Conservation (phyloP, 768 basidiomycete genomes). For the Tephrocybe sp. region DNA sequence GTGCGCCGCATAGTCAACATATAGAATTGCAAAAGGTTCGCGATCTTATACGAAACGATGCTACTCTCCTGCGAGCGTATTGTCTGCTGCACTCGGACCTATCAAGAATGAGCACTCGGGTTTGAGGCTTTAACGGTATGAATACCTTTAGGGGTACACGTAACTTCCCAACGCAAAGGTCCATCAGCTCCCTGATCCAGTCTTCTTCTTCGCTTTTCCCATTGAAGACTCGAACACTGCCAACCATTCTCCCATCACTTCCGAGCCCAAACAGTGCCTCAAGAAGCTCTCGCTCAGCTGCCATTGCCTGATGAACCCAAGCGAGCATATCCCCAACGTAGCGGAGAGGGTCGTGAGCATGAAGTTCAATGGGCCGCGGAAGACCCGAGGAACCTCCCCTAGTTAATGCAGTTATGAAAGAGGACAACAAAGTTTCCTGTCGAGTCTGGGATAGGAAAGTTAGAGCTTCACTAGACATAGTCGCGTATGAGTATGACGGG, state of each 20-base stretch:
- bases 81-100: conserved; percentile 93
- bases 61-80: conserved; percentile 92
- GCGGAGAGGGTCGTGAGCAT: conserved; percentile 95
- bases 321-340: conserved; percentile 99
- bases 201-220: conserved; percentile 66
- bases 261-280: conserved; percentile 81
- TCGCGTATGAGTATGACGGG: background rate
- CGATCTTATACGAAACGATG: conserved; percentile 89
- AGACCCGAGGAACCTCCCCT: conserved; percentile 83
- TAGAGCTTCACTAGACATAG: conserved; percentile 61
- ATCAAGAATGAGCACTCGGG: background rate
- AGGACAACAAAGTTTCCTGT: conserved; percentile 73
- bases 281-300: conserved; percentile 92
- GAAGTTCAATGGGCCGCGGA: conserved; percentile 93
- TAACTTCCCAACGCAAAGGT: conserved; percentile 78
- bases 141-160: conserved; percentile 86
- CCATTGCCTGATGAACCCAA: conserved; percentile 96
- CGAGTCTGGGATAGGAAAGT: conserved; percentile 77
- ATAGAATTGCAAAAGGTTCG: conserved; percentile 96
- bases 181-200: conserved; percentile 79
- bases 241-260: conserved; percentile 70
- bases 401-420: conserved; percentile 87
- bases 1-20: conserved; percentile 90
- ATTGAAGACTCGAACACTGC: conserved; percentile 58
- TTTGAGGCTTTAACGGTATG: background rate